Conservation (phyloP, 2,329 filamentous ascomycete species). For the Orbilia blumenaviensis region DNA sequence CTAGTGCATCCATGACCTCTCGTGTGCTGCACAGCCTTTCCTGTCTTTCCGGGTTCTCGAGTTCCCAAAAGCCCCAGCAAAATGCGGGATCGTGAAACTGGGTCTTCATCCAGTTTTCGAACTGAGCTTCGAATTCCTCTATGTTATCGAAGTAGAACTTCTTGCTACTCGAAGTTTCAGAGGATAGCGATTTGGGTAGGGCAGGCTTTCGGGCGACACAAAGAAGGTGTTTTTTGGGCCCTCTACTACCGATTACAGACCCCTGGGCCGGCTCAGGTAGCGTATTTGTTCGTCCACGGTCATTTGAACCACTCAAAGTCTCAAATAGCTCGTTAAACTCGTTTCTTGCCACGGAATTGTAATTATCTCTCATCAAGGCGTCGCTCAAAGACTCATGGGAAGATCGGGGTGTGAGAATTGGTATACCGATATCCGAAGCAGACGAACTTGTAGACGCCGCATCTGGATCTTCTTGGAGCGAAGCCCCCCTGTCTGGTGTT, state of each 20-base stretch:
- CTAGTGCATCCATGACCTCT: neutral
- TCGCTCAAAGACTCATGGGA: neutral
- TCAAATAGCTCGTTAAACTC: neutral
- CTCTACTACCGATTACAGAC: neutral
- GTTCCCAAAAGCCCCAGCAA: slow-evolving; percentile 4
- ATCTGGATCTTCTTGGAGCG: neutral
- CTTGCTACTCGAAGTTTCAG: neutral
- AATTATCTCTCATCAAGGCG: neutral
- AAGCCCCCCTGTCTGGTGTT: neutral
- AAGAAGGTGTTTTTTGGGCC: neutral
- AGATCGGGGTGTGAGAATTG: neutral
- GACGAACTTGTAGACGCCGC: neutral
- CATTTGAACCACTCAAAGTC: neutral
- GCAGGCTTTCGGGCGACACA: neutral
- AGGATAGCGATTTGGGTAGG: neutral
- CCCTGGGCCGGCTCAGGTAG: neutral
- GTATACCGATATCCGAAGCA: neutral
- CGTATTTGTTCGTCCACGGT: neutral
- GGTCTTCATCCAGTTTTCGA: slow-evolving; percentile 22
- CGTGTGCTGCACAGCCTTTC: neutral
- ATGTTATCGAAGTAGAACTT: slow-evolving; percentile 19
- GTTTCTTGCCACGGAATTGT: no score
- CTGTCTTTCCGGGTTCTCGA: neutral
- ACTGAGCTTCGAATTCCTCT: neutral
- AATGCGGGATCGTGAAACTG: slow-evolving; percentile 15